A percentile compares a stretch with the other conserved stretches of the same genome.
Conservation (phyloP, 2,329 filamentous ascomycete species). For the Fusarium equiseti region DNA sequence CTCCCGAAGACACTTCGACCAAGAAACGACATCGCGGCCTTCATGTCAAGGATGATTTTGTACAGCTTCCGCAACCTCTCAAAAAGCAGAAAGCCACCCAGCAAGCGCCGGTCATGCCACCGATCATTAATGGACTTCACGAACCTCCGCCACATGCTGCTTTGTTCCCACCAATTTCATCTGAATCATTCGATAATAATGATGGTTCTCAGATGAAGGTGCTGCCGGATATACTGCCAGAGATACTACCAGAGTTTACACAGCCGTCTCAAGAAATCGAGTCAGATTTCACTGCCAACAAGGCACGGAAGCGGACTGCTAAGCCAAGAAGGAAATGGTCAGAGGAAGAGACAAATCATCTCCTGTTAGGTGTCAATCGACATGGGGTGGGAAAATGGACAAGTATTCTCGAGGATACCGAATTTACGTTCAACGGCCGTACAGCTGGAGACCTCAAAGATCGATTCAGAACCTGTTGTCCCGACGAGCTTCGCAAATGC, state of each 20-base stretch:
- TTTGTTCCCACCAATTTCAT: constrained; percentile 73
- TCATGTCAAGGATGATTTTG: constrained; percentile 69
- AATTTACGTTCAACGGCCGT: constrained; percentile 71
- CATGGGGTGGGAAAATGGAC: constrained; percentile 76
- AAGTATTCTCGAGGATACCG: constrained; percentile 70
- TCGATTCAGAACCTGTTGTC: constrained; percentile 74
- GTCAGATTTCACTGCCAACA: constrained; percentile 48
- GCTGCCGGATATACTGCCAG: constrained; percentile 53
- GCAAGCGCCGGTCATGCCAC: constrained; percentile 66
- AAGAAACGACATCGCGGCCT: constrained; percentile 67
- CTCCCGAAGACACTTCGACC: constrained; percentile 59
- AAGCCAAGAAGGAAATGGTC: constrained; percentile 74
- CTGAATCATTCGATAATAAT: constrained; percentile 65
- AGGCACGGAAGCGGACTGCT: constrained; percentile 65
- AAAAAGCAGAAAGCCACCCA: constrained; percentile 73
- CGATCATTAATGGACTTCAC: constrained; percentile 73
- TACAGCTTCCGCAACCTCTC: constrained; percentile 72
- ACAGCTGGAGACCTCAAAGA: constrained; percentile 74
- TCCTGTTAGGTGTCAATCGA: constrained; percentile 70
- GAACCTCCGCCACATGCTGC: constrained; percentile 71
- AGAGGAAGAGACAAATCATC: constrained; percentile 72
- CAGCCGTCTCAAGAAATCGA: constrained; percentile 52
- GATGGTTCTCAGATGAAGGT: constrained; percentile 59
- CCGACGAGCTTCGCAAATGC: constrained; percentile 67
- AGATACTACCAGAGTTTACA: constrained; percentile 58